These are phyloP conservation scores for Botryotinia calthae DNA, from an alignment of 2,329 filamentous ascomycete species.

Conservation along the genomic window DNA sequence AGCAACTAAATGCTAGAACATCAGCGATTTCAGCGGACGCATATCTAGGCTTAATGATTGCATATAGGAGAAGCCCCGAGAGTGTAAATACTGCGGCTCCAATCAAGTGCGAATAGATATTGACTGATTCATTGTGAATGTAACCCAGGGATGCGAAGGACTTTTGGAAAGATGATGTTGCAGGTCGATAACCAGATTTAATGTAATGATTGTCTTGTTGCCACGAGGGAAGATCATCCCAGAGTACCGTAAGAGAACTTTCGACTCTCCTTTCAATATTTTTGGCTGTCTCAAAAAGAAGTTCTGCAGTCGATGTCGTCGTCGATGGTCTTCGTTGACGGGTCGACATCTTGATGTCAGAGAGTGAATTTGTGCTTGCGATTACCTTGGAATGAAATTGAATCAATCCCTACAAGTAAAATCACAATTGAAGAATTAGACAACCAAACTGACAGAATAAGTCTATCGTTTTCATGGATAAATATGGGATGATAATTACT, in stretches of 20 bases:
- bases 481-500: background rate
- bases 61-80: constrained; percentile 53
- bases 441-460: background rate
- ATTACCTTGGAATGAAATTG: background rate
- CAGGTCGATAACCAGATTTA: constrained; percentile 61
- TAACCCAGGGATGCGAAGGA: constrained; percentile 59
- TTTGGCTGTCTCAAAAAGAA: constrained; percentile 29
- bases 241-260: constrained; percentile 45
- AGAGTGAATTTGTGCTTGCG: background rate
- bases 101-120: constrained; percentile 68
- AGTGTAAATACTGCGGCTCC: constrained; percentile 61
- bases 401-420: background rate
- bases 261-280: constrained; percentile 39
- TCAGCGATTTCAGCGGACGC: constrained; percentile 59
- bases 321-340: constrained; percentile 31
- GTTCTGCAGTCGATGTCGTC: constrained; percentile 30
- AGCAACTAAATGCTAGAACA: constrained; percentile 71
- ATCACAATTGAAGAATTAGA: background rate
- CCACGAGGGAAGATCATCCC: constrained; percentile 53
- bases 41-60: constrained; percentile 63
- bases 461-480: background rate
- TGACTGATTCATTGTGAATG: constrained; percentile 63
- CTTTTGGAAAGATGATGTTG: constrained; percentile 57
- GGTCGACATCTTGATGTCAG: constrained; percentile 28
- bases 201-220: constrained; percentile 69